A percentile compares a stretch with the other conserved stretches of the same genome.
Conservation (phyloP, 2,329 filamentous ascomycete species). For the Biscogniauxia marginata region DNA sequence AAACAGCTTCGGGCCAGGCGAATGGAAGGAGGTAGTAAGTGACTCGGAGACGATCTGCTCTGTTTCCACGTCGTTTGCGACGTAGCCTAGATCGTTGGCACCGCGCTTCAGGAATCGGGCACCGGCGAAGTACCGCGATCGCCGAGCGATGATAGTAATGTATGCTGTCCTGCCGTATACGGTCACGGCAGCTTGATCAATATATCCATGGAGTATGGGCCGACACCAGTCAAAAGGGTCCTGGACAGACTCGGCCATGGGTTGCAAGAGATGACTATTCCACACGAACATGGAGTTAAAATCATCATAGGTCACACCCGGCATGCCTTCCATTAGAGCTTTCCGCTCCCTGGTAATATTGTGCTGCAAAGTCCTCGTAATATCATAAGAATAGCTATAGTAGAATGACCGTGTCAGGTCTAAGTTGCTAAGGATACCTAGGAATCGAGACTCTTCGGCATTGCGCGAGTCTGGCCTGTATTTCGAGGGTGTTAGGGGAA, state of each 20-base stretch:
- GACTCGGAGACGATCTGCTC: constrained; percentile 98
- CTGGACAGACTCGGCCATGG: constrained; percentile 67
- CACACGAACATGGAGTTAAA: constrained; percentile 97
- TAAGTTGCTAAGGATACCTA: constrained; percentile 85
- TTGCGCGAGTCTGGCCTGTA: constrained; percentile 76
- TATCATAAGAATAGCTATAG: constrained; percentile 97
- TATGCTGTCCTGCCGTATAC: constrained; percentile 88
- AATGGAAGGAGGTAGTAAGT: constrained; percentile 91
- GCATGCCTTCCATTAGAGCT: constrained; percentile 63
- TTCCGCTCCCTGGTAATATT: constrained; percentile 83
- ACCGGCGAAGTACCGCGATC: constrained; percentile 91
- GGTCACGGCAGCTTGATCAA: constrained; percentile 82
- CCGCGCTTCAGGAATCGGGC: constrained; percentile 93
- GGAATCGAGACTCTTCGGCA: constrained; percentile 84
- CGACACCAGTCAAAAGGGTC: constrained; percentile 95
- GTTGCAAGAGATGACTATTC: constrained; percentile 86
- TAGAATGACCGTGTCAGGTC: constrained; percentile 93
- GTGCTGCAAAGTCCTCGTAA: constrained; percentile 86
- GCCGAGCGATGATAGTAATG: constrained; percentile 88
- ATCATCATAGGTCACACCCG: constrained; percentile 59
- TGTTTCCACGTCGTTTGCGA: constrained; percentile 98
- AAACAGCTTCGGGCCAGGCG: constrained; percentile 80
- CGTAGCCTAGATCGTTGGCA: constrained; percentile 90
- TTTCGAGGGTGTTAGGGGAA: constrained; percentile 77
- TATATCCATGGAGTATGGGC: constrained; percentile 92